Percentiles rank a stretch among this genome's conserved stretches.
Conservation (phyloP, 1,139 yeast species). For the Pichia sp. region DNA sequence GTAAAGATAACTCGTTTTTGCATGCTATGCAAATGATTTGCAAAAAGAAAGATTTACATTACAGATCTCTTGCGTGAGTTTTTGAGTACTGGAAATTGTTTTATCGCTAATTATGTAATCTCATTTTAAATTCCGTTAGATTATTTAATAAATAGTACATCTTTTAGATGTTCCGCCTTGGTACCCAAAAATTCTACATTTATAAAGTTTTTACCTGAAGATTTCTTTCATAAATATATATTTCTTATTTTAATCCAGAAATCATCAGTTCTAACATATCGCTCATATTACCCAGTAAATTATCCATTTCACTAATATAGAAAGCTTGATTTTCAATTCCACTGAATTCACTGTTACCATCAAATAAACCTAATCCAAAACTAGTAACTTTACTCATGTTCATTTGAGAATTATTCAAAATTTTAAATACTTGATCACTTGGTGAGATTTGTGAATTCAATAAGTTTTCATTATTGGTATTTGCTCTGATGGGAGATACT, state of each 20-base stretch:
- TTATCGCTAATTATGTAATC: no score
- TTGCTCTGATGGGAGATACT: conserved; percentile 6
- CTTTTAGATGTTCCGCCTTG: no score
- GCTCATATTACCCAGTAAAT: conserved; percentile 9
- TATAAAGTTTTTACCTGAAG: not conserved
- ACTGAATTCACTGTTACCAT: not conserved
- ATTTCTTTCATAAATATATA: not conserved
- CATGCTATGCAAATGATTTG: not conserved
- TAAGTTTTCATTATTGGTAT: not conserved
- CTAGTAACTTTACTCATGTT: conserved; percentile 5
- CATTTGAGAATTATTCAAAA: conserved; percentile 3
- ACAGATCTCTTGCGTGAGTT: no score
- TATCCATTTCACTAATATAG: conserved; percentile 10
- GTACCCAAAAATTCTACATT: not conserved
- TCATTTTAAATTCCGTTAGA: no score
- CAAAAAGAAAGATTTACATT: not conserved
- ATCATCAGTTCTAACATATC: conserved; percentile 8
- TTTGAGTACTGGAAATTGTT: no score
- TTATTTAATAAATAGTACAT: no score
- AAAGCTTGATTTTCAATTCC: conserved; percentile 1
- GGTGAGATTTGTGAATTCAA: not conserved
- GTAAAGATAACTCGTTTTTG: conserved; percentile 4
- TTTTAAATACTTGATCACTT: conserved; percentile 2
- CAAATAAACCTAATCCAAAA: conserved; percentile 3
- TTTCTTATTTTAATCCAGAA: conserved; percentile 1